phyloP scores from a whole-genome alignment of 371 early-diverging fungal genomes.

The Chytridiales sp. region DNA sequence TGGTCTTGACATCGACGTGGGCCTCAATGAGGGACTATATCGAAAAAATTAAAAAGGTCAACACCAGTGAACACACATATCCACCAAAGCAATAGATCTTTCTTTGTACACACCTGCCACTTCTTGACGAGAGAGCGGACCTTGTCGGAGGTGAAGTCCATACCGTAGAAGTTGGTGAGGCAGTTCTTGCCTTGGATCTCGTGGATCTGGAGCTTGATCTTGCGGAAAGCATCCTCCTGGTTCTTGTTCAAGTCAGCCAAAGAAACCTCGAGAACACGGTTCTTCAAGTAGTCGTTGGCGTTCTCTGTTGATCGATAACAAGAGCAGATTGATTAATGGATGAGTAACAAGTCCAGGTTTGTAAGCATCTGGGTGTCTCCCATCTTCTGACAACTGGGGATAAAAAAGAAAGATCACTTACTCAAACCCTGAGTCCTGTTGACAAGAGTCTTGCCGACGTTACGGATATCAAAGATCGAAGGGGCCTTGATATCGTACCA shows the following conservation, averaged over 20 bases:
- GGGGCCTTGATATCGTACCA: constrained; percentile 99
- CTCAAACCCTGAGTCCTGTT: constrained; percentile 99
- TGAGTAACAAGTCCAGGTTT: too few species aligned
- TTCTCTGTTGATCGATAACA: constrained; percentile 58
- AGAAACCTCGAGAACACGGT: constrained; percentile 97
- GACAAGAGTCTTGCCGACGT: constrained; percentile 98
- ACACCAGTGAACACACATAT: background rate
- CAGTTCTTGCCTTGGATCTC: constrained; percentile 98
- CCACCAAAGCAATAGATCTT: constrained; percentile 1
- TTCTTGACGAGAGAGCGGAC: constrained; percentile 99
- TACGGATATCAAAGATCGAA: constrained; percentile 88
- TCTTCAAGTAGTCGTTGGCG: constrained; percentile 95
- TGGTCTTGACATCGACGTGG: constrained; percentile 98
- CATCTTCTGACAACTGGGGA: background rate
- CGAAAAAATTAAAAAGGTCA: background rate
- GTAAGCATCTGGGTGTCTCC: background rate
- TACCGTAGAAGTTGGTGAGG: constrained; percentile 99
- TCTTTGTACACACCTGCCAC: constrained; percentile 79
- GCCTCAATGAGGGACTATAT: constrained; percentile 94
- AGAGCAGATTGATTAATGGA: background rate
- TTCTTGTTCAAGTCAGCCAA: constrained; percentile 98
- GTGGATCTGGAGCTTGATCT: constrained; percentile 97
- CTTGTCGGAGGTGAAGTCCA: constrained; percentile 99
- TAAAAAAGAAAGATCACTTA: constrained; percentile 43
- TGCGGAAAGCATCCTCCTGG: constrained; percentile 93